A percentile compares a stretch with the other conserved stretches of the same genome.
phyloP scores from a whole-genome alignment of 352 stramenopile genomes.

The Thraustotheca clavata region DNA sequence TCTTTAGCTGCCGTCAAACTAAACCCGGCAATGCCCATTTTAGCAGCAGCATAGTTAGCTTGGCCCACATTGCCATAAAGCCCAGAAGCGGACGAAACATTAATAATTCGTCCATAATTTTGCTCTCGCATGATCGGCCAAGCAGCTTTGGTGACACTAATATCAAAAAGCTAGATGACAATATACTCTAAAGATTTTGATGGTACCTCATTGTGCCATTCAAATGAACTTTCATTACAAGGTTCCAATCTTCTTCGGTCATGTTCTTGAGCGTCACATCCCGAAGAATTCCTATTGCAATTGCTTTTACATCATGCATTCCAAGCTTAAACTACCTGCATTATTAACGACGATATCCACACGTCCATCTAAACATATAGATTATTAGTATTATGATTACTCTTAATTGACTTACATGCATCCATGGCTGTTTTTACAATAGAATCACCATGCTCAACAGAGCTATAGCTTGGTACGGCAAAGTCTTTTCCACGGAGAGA shows the following conservation, averaged over 20 bases:
- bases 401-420: conserved; percentile 41
- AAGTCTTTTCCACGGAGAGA: conserved; percentile 27
- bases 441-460: conserved; percentile 54
- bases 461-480: conserved; percentile 67
- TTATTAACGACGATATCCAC: conserved; percentile 14
- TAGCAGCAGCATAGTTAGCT: conserved; percentile 82
- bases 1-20: conserved; percentile 86
- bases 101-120: conserved; percentile 80
- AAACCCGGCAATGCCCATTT: conserved; percentile 89
- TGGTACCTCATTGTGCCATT: conserved; percentile 67
- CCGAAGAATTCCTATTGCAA: conserved; percentile 63
- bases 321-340: too few species aligned
- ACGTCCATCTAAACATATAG: background rate
- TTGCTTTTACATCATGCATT: background rate
- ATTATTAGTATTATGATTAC: background rate
- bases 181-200: background rate
- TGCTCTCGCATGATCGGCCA: conserved; percentile 75
- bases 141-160: conserved; percentile 64
- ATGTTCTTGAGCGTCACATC: conserved; percentile 83
- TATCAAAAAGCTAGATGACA: background rate
- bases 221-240: conserved; percentile 74
- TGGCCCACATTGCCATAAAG: conserved; percentile 88
- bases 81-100: conserved; percentile 68
- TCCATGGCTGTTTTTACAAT: conserved; percentile 78
- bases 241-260: conserved; percentile 76